Base-by-base conservation (phyloP, 108 stramenopile species). In the Stephanodiscus minutulus region DNA sequence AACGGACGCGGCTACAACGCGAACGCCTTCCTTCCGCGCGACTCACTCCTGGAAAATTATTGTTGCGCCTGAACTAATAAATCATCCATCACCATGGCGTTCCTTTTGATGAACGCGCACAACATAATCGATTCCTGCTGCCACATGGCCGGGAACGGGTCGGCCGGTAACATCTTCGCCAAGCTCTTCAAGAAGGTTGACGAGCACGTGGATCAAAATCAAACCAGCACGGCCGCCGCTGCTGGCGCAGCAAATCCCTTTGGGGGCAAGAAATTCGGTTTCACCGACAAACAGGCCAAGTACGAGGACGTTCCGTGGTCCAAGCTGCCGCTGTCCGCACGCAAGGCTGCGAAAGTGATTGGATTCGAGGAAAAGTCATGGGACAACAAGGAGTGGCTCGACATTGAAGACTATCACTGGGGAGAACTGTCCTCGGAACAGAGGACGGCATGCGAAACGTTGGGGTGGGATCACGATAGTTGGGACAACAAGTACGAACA, bases 401-500 rank as follows among this genome's bases (percentile, higher is more conserved):
- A 55, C 8, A 53, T 82, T 12, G 74, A 70, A 15, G 69, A 80
- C 33, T 76, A 85, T 49, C 67, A 73, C 24, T 88, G 85, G 85
- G 53, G 62, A 10, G 85, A 85, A 61, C 58, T 88, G 47, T 71
- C 83, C 21, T 70, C 82, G 24, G 78, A 82, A 54, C 67, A 88
- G 61, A 56, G 15, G 29, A 65, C 56, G 61, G 83, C 80, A 12
- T 81, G 57, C 15, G 63, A 77, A 52, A 68, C 72, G 10, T 36
- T 88, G 25, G 88, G 88, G 15, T 88, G 88, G 88, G 81, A 82
- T 9, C 47, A 77, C 36, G 75, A 63, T 9, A 68, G 79, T 11
- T 88, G 88, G 88, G 85, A 88, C 35, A 47, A 70, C 62, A 47
- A 83, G 44, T 88, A 85, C 35, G 82, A 89, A 35, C 49, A 80